Evolutionary conservation across 805 yeast genomes (phyloP).

Genomic region (Candida pseudofarinosa): DNA sequence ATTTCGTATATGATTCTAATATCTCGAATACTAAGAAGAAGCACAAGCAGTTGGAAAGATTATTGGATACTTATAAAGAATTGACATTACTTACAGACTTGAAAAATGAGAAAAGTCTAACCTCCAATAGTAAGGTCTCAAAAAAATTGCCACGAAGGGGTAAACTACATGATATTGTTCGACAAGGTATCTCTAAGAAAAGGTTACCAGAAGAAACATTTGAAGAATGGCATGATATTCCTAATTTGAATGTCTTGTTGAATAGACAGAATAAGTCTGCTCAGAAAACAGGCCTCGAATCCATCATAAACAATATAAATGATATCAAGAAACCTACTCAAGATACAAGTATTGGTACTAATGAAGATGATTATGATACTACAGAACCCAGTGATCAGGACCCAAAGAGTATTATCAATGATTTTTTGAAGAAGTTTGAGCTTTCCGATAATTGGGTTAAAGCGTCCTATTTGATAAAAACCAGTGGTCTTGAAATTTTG

Average conservation of each 20-base stretch:
- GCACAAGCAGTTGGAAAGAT: constrained; percentile 6
- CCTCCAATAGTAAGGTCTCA: not conserved
- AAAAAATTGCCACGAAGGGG: not conserved
- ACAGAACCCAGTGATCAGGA: constrained; percentile 4
- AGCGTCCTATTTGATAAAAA: constrained; percentile 15
- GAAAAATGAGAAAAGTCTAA: constrained; percentile 8
- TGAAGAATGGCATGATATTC: constrained; percentile 28
- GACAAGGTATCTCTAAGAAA: constrained; percentile 20
- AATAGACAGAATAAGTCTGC: constrained; percentile 2
- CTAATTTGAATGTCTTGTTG: constrained; percentile 12
- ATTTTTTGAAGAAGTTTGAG: constrained; percentile 17
- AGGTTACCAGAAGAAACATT: constrained; percentile 30
- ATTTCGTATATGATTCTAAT: constrained; percentile 8
- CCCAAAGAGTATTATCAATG: constrained; percentile 7
- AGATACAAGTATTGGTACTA: not conserved
- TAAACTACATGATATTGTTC: constrained; percentile 17
- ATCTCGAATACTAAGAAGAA: constrained; percentile 8
- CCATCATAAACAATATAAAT: constrained; percentile 1
- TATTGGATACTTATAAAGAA: constrained; percentile 16
- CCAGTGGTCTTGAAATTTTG: constrained; percentile 21
- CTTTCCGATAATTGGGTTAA: constrained; percentile 15
- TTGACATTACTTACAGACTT: constrained; percentile 8
- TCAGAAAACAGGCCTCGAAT: constrained; percentile 3
- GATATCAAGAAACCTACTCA: not conserved
- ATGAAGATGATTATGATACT: not conserved